Conservation (phyloP, 2,329 filamentous ascomycete genomes). For the Neonectria punicea region DNA sequence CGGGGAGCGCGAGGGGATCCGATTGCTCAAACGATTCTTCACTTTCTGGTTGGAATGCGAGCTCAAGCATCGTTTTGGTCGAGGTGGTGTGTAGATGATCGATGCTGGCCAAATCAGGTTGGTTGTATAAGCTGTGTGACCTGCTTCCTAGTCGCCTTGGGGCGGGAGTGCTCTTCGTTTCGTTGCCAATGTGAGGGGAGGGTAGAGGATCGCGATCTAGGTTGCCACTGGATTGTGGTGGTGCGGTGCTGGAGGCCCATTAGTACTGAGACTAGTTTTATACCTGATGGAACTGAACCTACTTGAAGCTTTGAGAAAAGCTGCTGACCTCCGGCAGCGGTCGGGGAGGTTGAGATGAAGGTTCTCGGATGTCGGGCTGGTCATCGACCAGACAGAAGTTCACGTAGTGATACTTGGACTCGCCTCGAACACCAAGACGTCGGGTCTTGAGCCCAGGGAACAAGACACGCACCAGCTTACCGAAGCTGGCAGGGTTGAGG, state of each 20-base stretch:
- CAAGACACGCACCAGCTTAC: slow-evolving; percentile 94
- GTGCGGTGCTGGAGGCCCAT: slow-evolving; percentile 46
- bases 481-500: slow-evolving; percentile 95
- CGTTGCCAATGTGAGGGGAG: slow-evolving; percentile 44
- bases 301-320: slow-evolving; percentile 64
- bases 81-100: slow-evolving; percentile 68
- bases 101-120: slow-evolving; percentile 65
- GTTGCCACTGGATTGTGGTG: slow-evolving; percentile 46
- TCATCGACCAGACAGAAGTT: slow-evolving; percentile 72
- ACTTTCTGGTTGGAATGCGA: slow-evolving; percentile 69
- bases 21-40: slow-evolving; percentile 67
- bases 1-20: slow-evolving; percentile 82
- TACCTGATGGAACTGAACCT: slow-evolving; percentile 37
- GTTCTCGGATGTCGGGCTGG: slow-evolving; percentile 58
- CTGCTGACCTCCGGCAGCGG: slow-evolving; percentile 60
- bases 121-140: slow-evolving; percentile 66
- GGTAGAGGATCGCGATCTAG: slow-evolving; percentile 41
- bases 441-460: slow-evolving; percentile 96
- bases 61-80: slow-evolving; percentile 66
- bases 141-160: slow-evolving; percentile 30
- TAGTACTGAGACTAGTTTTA: slow-evolving; percentile 27
- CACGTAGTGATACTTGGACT: slow-evolving; percentile 98
- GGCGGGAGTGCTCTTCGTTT: slow-evolving; percentile 27
- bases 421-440: slow-evolving; percentile 89
- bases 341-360: slow-evolving; percentile 57